Conservation (phyloP, 2,329 filamentous ascomycete genomes). For the Verticillium tricorpus region DNA sequence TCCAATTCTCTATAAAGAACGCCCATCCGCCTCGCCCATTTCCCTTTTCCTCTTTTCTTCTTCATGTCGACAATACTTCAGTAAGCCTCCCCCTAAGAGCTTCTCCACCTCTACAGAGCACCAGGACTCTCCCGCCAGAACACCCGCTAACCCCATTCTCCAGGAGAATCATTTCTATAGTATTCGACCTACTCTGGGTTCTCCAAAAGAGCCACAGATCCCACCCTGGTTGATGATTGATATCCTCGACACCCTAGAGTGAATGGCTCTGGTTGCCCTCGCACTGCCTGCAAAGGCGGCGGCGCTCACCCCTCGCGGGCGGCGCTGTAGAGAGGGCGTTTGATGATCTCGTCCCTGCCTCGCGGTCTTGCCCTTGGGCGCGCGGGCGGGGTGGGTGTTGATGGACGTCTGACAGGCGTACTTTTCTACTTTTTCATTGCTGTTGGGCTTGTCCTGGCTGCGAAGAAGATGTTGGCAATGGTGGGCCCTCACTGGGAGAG, state of each 20-base stretch:
- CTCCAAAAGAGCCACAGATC: slow-evolving; percentile 88
- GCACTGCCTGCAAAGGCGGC: slow-evolving; percentile 53
- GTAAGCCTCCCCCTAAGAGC: slow-evolving; percentile 33
- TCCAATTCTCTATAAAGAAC: slow-evolving; percentile 34
- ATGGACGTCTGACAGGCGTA: slow-evolving; percentile 83
- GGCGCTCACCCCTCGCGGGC: slow-evolving; percentile 22
- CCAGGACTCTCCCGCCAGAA: not conserved
- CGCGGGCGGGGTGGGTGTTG: slow-evolving; percentile 72
- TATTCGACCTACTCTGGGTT: slow-evolving; percentile 90
- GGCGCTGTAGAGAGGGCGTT: slow-evolving; percentile 73
- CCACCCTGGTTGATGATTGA: slow-evolving; percentile 88
- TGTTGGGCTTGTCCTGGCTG: not conserved
- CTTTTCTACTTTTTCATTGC: slow-evolving; percentile 39
- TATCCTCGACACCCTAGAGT: not conserved
- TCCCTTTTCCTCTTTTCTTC: slow-evolving; percentile 37
- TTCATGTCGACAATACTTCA: slow-evolving; percentile 62
- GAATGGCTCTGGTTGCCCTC: no score
- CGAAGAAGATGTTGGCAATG: not conserved
- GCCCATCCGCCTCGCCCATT: slow-evolving; percentile 20
- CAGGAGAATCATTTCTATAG: slow-evolving; percentile 97
- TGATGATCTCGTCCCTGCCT: slow-evolving; percentile 89
- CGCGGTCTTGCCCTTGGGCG: slow-evolving; percentile 72
- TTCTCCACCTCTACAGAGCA: not conserved
- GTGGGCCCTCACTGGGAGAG: no score
- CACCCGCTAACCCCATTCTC: slow-evolving; percentile 13